Evolutionary conservation across 2,329 filamentous ascomycete species (phyloP), one percentile per base, ranked within the genome.

Genomic region (Microdochium nivale): DNA sequence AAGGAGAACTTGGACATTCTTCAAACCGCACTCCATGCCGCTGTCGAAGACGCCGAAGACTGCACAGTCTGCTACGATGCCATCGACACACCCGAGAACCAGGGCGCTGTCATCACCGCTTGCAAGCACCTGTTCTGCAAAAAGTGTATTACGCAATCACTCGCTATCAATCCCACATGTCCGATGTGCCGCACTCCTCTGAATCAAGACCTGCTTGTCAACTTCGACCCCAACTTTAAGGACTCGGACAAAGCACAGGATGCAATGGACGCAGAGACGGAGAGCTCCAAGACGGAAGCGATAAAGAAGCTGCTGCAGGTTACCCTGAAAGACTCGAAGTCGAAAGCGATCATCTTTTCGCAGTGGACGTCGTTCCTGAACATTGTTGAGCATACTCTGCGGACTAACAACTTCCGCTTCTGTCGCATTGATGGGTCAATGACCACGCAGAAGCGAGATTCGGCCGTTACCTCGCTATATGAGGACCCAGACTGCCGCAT

Each of bases 81-180:
- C 0, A 74, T 92, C 2, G 80, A 81, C 25, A 44, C 40, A 11
- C 40, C 40, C 10, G 40, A 44, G 40, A 54, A 57, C 24, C 60
- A 64, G 30, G 72, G 80, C 3, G 88, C 90, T 0, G 81, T 94
- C 50, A 95, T 96, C 60, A 95, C 90, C 1, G 80, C 84, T 48
- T 96, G 90, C 68, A 88, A 87, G 25, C 90, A 96, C 65, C 75
- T 83, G 1, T 96, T 90, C 66, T 90, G 90, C 58, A 75, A 73
- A 23, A 69, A 72, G 3, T 96, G 91, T 64, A 90, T 96, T 55
- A 74, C 81, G 50, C 80, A 81, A 56, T 86, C 87, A 49, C 86
- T 95, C 53, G 79, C 87, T 51, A 75, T 80, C 1, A 88, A 94
- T 62, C 78, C 85, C 51, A 90, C 86, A 65, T 96, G 91, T 55